These are phyloP conservation scores for Globisporangium paddicum DNA, from an alignment of 352 stramenopile genomes.

Conservation along the genomic window DNA sequence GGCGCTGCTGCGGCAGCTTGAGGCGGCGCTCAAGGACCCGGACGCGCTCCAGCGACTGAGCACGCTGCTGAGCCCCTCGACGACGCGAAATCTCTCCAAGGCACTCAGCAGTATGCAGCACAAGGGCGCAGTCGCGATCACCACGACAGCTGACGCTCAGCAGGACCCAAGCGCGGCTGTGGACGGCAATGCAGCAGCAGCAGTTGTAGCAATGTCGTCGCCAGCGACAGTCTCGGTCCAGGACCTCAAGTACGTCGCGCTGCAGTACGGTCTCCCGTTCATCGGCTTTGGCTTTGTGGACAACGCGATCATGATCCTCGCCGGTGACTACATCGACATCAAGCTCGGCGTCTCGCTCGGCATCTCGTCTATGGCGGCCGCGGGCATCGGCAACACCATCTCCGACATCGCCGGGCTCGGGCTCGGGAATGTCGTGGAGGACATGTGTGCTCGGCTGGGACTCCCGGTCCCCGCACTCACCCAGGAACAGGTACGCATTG, in stretches of 20 bases:
- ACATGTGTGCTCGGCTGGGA: constrained; percentile 59
- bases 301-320: constrained; percentile 94
- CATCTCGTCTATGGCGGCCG: constrained; percentile 86
- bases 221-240: constrained; percentile 26
- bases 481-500: constrained; percentile 40
- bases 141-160: background rate
- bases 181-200: background rate
- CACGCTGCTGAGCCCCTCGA: constrained; percentile 40
- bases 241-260: constrained; percentile 59
- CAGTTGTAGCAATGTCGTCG: constrained; percentile 4
- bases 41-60: constrained; percentile 27
- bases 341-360: constrained; percentile 76
- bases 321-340: constrained; percentile 85
- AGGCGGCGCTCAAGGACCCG: constrained; percentile 31
- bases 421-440: constrained; percentile 79
- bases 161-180: constrained; percentile 1
- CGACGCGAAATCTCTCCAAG: constrained; percentile 41
- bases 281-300: constrained; percentile 98
- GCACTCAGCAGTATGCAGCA: constrained; percentile 28
- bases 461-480: constrained; percentile 57
- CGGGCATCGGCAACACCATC: constrained; percentile 85
- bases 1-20: constrained; percentile 36
- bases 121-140: background rate
- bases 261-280: constrained; percentile 89
- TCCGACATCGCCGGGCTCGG: constrained; percentile 60